These are phyloP conservation scores for Chloris gayana DNA, from an alignment of 176 grass and related monocot species.

Conservation along the genomic window DNA sequence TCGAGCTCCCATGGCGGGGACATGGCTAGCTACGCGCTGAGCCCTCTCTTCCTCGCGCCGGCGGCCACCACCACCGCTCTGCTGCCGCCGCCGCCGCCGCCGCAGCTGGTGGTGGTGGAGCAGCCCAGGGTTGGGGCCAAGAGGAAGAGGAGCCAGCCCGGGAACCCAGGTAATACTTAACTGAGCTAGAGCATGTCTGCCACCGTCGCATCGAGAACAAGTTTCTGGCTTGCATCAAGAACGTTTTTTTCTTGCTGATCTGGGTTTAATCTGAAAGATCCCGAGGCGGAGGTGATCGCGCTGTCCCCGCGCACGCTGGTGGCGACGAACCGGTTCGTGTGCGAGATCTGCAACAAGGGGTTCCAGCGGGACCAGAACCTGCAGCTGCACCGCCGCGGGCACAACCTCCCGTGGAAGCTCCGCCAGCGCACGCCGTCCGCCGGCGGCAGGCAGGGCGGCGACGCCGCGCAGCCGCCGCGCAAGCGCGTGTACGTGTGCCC, in stretches of 20 bases:
- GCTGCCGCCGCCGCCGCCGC: not conserved
- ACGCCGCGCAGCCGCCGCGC: slow-evolving; percentile 20
- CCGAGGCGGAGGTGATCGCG: slow-evolving; percentile 89
- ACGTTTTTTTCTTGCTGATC: not conserved
- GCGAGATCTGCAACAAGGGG: slow-evolving; percentile 96
- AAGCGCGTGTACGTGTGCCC: slow-evolving; percentile 98
- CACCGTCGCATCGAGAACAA: not conserved
- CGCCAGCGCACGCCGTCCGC: slow-evolving; percentile 49
- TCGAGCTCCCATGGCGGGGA: slow-evolving; percentile 54
- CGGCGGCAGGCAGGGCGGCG: slow-evolving; percentile 1
- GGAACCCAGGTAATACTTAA: slow-evolving; percentile 75
- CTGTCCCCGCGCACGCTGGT: slow-evolving; percentile 89
- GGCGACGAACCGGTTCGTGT: slow-evolving; percentile 88
- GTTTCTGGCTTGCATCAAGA: not conserved
- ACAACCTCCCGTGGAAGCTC: slow-evolving; percentile 99
- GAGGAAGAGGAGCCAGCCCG: slow-evolving; percentile 90
- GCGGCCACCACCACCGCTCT: not conserved
- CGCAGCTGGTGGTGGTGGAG: no score
- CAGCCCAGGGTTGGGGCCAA: slow-evolving; percentile 54
- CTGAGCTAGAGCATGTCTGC: not conserved
- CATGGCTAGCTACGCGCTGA: slow-evolving; percentile 54
- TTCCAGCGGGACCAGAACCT: slow-evolving; percentile 98
- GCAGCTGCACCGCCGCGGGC: slow-evolving; percentile 92
- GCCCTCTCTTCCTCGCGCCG: slow-evolving; percentile 38
- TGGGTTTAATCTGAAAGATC: slow-evolving; percentile 58